Conservation (phyloP, 352 stramenopile species). For the Blastocystis sp. region DNA sequence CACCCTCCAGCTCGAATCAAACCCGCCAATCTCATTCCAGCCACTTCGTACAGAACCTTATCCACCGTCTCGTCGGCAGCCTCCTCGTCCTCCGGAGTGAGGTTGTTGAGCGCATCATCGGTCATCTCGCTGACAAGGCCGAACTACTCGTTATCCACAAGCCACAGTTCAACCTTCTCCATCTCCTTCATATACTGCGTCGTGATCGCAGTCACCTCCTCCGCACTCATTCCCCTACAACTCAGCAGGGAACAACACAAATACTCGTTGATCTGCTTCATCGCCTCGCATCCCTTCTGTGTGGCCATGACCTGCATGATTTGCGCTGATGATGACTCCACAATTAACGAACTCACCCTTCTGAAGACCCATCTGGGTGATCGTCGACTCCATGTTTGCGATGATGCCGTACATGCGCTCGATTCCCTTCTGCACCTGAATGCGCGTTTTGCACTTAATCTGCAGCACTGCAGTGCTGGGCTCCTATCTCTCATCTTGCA, state of each 20-base stretch:
- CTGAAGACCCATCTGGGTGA: constrained; percentile 27
- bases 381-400: constrained; percentile 26
- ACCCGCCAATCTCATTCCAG: constrained; percentile 2
- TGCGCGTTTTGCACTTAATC: constrained; percentile 34
- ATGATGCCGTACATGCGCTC: not conserved
- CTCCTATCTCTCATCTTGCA: constrained; percentile 3
- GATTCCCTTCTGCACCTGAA: constrained; percentile 33
- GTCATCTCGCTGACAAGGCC: not conserved
- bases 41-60: constrained; percentile 51
- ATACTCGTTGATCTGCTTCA: constrained; percentile 36
- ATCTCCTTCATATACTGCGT: constrained; percentile 20
- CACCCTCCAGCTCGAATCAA: not conserved
- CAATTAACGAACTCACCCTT: constrained; percentile 4
- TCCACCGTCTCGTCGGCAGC: constrained; percentile 65
- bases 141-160: not conserved
- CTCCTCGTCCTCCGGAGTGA: constrained; percentile 28
- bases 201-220: constrained; percentile 17
- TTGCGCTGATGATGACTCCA: not conserved
- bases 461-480: constrained; percentile 5
- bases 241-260: not conserved
- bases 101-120: not conserved
- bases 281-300: constrained; percentile 17
- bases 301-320: constrained; percentile 37
- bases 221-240: constrained; percentile 25
- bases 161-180: not conserved